Percentiles rank a stretch among this genome's conserved stretches.
phyloP scores from a whole-genome alignment of 179 eudicot species.

The Spinacia oleracea region DNA sequence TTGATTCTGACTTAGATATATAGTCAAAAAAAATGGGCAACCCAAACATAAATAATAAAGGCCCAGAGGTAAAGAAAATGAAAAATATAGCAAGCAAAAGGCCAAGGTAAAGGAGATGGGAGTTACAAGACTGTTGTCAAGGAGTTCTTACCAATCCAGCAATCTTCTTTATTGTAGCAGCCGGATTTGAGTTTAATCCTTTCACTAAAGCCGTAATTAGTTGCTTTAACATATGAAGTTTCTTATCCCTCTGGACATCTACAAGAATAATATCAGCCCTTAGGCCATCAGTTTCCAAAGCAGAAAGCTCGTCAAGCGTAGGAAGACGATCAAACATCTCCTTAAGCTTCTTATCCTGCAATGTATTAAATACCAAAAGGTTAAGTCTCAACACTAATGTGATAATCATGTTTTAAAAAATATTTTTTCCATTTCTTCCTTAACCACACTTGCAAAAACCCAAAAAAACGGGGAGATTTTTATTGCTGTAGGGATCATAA shows the following conservation, averaged over 20 bases:
- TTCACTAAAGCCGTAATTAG: conserved; percentile 71
- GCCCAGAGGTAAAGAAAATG: neutral
- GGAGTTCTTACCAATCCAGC: conserved; percentile 74
- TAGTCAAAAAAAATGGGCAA: neutral
- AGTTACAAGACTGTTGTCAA: neutral
- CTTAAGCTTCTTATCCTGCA: conserved; percentile 81
- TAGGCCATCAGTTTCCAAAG: conserved; percentile 65
- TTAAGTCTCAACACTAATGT: conserved; percentile 2
- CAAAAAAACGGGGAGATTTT: neutral
- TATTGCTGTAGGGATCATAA: neutral
- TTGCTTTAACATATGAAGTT: conserved; percentile 86
- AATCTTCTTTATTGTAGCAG: conserved; percentile 78
- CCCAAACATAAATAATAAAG: neutral
- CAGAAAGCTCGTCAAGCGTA: conserved; percentile 68
- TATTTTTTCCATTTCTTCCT: neutral
- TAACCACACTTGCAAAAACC: neutral
- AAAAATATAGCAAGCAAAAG: neutral
- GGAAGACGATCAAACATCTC: conserved; percentile 77
- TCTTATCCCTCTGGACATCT: conserved; percentile 78
- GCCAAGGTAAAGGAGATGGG: neutral
- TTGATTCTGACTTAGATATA: neutral
- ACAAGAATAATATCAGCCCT: conserved; percentile 80
- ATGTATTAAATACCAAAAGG: conserved; percentile 18
- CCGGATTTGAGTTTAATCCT: conserved; percentile 74
- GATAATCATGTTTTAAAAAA: conserved; percentile 6